phyloP scores from a whole-genome alignment of 495 filamentous ascomycete species.

The Aspergillus saccharolyticus region DNA sequence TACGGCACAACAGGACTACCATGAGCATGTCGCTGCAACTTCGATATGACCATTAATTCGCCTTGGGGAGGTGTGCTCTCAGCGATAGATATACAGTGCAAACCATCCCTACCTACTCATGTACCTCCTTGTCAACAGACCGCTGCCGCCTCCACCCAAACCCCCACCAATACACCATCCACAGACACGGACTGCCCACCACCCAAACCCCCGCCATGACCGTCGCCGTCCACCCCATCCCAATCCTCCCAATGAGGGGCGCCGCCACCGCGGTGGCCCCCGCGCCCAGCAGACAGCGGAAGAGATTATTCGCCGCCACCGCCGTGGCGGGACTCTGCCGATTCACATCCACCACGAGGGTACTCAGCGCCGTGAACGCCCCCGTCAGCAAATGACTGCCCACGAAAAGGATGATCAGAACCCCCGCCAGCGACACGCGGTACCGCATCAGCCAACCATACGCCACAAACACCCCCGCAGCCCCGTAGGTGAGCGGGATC shows the following conservation, averaged over 20 bases:
- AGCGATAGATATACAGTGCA: no score
- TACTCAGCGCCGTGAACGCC: slow-evolving; percentile 29
- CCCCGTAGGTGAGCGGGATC: slow-evolving; percentile 31
- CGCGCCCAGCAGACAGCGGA: slow-evolving; percentile 42
- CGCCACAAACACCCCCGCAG: slow-evolving; percentile 24
- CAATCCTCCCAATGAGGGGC: slow-evolving; percentile 40
- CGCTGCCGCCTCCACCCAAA: slow-evolving; percentile 30
- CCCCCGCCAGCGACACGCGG: slow-evolving; percentile 29
- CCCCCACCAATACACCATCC: slow-evolving; percentile 32
- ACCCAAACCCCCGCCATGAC: slow-evolving; percentile 33
- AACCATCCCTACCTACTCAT: background rate
- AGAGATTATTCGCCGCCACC: slow-evolving; percentile 44
- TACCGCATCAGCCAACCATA: slow-evolving; percentile 48
- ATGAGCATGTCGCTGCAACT: slow-evolving; percentile 22
- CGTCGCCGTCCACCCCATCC: slow-evolving; percentile 45
- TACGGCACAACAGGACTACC: slow-evolving; percentile 29
- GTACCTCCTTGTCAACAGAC: background rate
- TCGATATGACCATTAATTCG: no score
- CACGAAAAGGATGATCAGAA: slow-evolving; percentile 39
- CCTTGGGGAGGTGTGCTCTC: no score
- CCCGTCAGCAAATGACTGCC: slow-evolving; percentile 28
- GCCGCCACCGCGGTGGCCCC: slow-evolving; percentile 34
- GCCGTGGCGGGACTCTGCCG: slow-evolving; percentile 36
- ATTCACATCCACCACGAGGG: slow-evolving; percentile 44
- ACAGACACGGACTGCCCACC: slow-evolving; percentile 27